Evolutionary conservation across 371 early-diverging fungal genomes (phyloP).

Genomic region (Syncephalastrum sp.): DNA sequence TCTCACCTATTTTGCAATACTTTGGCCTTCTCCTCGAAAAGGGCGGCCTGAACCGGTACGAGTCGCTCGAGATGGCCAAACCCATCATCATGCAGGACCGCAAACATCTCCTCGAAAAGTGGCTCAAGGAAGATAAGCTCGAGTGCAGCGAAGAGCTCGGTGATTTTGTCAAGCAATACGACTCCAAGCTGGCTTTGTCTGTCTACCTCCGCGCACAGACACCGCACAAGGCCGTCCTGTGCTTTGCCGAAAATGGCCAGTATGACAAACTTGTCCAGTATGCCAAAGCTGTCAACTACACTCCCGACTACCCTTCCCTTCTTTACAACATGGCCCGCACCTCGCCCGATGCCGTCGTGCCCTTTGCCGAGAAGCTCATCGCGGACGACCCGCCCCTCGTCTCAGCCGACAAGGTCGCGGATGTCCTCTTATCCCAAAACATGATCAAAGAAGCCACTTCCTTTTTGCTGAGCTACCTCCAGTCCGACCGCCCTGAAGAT

Average conservation of each 20-base stretch:
- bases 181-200: slow-evolving; percentile 88
- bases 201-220: slow-evolving; percentile 94
- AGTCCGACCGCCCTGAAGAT: slow-evolving; percentile 88
- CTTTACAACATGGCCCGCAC: slow-evolving; percentile 88
- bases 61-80: slow-evolving; percentile 91
- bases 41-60: slow-evolving; percentile 90
- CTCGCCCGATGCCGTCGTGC: slow-evolving; percentile 91
- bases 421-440: slow-evolving; percentile 90
- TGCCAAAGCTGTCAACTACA: slow-evolving; percentile 90
- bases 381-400: slow-evolving; percentile 83
- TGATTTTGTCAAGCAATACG: slow-evolving; percentile 93
- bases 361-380: slow-evolving; percentile 87
- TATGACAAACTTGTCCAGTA: slow-evolving; percentile 95
- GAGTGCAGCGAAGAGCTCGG: slow-evolving; percentile 97
- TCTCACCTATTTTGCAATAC: slow-evolving; percentile 95
- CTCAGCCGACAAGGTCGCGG: slow-evolving; percentile 85
- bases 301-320: slow-evolving; percentile 89
- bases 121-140: slow-evolving; percentile 98
- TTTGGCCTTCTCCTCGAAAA: slow-evolving; percentile 96
- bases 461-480: slow-evolving; percentile 93
- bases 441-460: slow-evolving; percentile 96
- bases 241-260: slow-evolving; percentile 96
- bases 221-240: slow-evolving; percentile 88
- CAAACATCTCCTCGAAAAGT: slow-evolving; percentile 94
- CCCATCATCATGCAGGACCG: slow-evolving; percentile 92